Evolutionary conservation across 768 basidiomycete genomes (phyloP).

Genomic region (Kwoniella shandongensis): DNA sequence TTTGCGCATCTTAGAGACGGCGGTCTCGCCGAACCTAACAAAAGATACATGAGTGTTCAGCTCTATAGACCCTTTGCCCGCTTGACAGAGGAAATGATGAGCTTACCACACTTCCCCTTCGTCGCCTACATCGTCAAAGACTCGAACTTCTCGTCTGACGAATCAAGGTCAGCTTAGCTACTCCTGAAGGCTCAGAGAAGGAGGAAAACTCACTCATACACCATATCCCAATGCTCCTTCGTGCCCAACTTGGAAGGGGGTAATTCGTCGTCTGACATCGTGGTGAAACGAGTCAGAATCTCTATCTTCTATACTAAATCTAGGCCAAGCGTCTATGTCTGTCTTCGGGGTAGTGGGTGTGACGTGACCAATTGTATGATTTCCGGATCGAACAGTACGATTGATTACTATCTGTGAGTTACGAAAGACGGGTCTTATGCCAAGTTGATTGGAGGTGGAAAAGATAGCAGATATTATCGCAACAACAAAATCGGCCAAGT

Average conservation of each 20-base stretch:
- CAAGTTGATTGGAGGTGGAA: too few species aligned
- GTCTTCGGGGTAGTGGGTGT: too few species aligned
- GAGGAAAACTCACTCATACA: conserved; percentile 44
- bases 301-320: too few species aligned
- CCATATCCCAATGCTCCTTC: conserved; percentile 54
- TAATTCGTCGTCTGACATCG: conserved; percentile 46
- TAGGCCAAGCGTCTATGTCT: too few species aligned
- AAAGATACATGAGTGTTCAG: not conserved
- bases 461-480: too few species aligned
- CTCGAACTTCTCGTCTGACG: conserved; percentile 51
- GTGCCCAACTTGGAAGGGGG: conserved; percentile 53
- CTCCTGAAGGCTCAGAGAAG: not conserved
- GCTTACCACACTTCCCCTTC: conserved; percentile 57
- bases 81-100: not conserved
- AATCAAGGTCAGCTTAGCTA: not conserved
- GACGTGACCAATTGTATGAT: too few species aligned
- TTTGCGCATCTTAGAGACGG: conserved; percentile 55
- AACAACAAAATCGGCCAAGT: too few species aligned
- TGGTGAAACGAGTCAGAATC: too few species aligned
- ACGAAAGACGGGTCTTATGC: too few species aligned
- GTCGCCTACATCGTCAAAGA: conserved; percentile 55
- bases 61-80: not conserved
- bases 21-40: conserved; percentile 55
- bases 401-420: too few species aligned
- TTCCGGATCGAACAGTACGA: too few species aligned